These are phyloP conservation scores for Aspergillus kassunensis DNA, from an alignment of 495 filamentous ascomycete genomes.

Conservation along the genomic window DNA sequence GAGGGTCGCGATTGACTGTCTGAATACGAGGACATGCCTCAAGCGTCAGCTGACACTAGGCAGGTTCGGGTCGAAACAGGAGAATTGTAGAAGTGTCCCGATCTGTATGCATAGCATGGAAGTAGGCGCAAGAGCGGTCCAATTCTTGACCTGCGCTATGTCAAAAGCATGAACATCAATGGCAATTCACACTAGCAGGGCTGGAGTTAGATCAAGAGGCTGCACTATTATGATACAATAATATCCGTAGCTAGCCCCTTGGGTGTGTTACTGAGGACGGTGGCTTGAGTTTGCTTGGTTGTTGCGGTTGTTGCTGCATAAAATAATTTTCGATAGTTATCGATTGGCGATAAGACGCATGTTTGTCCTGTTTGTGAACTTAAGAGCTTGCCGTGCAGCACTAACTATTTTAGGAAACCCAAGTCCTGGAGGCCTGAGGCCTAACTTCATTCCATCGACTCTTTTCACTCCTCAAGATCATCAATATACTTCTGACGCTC, in stretches of 20 bases:
- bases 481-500: neutral
- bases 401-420: too few species aligned
- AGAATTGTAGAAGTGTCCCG: neutral
- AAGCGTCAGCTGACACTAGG: neutral
- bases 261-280: neutral
- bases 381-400: too few species aligned
- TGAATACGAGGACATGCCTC: constrained; percentile 36
- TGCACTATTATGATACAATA: too few species aligned
- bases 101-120: neutral
- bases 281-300: neutral
- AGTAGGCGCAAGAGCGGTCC: neutral
- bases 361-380: neutral
- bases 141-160: neutral
- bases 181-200: neutral
- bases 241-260: neutral
- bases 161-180: neutral
- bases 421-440: neutral
- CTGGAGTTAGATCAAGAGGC: neutral
- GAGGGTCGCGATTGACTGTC: constrained; percentile 22
- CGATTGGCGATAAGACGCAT: neutral
- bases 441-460: neutral
- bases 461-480: neutral
- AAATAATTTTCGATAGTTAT: neutral
- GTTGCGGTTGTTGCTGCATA: neutral
- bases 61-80: neutral